Evolutionary conservation across 2,329 filamentous ascomycete genomes (phyloP).

Genomic region (Apiospora marii): DNA sequence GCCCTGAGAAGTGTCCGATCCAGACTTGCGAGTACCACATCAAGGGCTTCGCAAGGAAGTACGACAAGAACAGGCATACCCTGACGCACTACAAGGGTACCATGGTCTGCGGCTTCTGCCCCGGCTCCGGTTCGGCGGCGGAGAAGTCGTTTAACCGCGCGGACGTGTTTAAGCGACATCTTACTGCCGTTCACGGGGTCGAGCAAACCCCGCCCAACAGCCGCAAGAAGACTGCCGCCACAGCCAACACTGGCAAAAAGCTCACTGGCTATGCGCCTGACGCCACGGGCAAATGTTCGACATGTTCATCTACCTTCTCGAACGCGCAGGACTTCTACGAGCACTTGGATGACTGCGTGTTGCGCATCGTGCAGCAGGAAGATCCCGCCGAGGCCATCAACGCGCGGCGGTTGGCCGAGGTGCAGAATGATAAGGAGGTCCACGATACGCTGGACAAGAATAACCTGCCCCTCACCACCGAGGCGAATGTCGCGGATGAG

Average conservation of each 20-base stretch:
- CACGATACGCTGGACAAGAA: conserved; percentile 71
- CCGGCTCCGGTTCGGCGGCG: conserved; percentile 82
- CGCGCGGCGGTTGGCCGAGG: conserved; percentile 69
- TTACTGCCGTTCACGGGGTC: conserved; percentile 91
- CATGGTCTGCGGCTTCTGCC: conserved; percentile 97
- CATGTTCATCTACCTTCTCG: conserved; percentile 87
- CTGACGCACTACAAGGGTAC: conserved; percentile 97
- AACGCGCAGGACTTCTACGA: conserved; percentile 99
- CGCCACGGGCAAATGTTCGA: conserved; percentile 93
- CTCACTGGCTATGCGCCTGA: conserved; percentile 76
- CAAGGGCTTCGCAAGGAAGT: conserved; percentile 95
- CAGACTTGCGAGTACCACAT: conserved; percentile 90
- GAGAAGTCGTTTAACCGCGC: conserved; percentile 97
- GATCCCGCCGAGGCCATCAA: conserved; percentile 75
- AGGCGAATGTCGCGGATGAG: conserved; percentile 55
- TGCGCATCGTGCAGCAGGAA: conserved; percentile 76
- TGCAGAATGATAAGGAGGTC: conserved; percentile 69
- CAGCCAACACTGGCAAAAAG: conserved; percentile 63
- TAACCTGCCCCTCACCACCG: conserved; percentile 58
- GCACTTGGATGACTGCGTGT: conserved; percentile 83
- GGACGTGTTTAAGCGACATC: conserved; percentile 95
- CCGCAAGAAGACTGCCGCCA: conserved; percentile 65
- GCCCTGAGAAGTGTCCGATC: conserved; percentile 96
- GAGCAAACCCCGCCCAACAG: conserved; percentile 94
- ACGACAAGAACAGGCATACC: conserved; percentile 97